Evolutionary conservation across 1,139 yeast species (phyloP), one percentile per base, ranked within the genome.

Genomic region (Blastobotrys buckinghamii): DNA sequence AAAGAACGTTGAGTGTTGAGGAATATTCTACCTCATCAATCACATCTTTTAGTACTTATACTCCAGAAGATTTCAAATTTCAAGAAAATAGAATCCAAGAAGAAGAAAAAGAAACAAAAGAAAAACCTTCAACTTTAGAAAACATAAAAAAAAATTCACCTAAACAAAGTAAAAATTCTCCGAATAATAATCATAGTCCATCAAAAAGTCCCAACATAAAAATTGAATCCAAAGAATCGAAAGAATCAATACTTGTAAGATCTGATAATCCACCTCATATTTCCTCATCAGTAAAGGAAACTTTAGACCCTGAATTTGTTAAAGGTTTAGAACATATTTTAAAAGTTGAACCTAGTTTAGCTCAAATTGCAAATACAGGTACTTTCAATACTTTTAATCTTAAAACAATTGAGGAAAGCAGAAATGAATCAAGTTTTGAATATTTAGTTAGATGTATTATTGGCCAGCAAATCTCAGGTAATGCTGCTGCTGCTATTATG

Each of bases 401-500:
- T 3, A 50, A 52, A 4, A 50, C 49, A 34, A 51, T 48, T 19
- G 53, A 43, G 32, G 34, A 24, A 16, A 45, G 47, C 5, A 36
- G 35, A n/a, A 42, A 47, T 10, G 34, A 34, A 27, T 37, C 52
- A 2, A 56, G 62, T 62, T 70, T 71, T 57, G 64, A 68, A 63
- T 58, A 77, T 68, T 62, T 79, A 7, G 71, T 72, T 0, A 66
- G 75, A 44, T 74, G 78, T 8, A 59, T 88, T 7, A 76, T 86
- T 15, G 78, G 86, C 0, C 96, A 89, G 66, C 96, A 89, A 62
- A 82, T 89, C 5, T 83, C 92, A 55, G 96, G 96, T 0, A 75
- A 80, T 0, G 94, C 96, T 0, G 96, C 96, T 0, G 66, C 61
- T 12, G 74, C 90, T 1, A 84, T 89, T 34, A 74, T 76, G 48